A percentile compares a stretch with the other conserved stretches of the same genome.
phyloP scores from a whole-genome alignment of 169 alveolate species.

The Eimeria acervulina region DNA sequence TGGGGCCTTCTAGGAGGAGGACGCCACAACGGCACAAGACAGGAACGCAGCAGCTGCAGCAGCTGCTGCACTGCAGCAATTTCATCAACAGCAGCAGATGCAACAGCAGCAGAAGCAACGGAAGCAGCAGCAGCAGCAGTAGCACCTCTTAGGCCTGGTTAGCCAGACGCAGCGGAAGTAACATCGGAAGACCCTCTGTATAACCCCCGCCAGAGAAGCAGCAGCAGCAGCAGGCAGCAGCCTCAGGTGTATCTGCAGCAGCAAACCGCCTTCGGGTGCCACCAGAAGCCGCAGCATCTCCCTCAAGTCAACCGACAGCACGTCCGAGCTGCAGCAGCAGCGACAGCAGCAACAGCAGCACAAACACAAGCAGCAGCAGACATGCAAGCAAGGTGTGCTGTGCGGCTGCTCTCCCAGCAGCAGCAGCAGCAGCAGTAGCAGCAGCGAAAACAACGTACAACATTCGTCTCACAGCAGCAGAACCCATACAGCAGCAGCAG shows the following conservation, averaged over 20 bases:
- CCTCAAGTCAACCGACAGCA: neutral
- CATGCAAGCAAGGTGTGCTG: too few relatives aligned
- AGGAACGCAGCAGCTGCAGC: neutral
- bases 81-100: too few relatives aligned
- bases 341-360: neutral
- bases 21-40: neutral
- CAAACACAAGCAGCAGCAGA: too few relatives aligned
- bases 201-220: neutral
- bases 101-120: too few relatives aligned
- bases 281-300: neutral
- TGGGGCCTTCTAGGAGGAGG: neutral
- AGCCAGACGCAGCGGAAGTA: constrained; percentile 5
- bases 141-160: neutral
- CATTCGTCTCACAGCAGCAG: too few relatives aligned
- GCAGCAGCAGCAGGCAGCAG: too few relatives aligned
- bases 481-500: neutral
- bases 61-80: too few relatives aligned
- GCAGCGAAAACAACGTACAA: neutral
- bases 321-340: neutral
- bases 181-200: neutral
- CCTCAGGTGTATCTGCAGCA: too few relatives aligned
- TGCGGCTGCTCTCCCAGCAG: neutral
- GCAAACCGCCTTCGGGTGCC: constrained; percentile 1
- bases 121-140: too few relatives aligned
- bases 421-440: constrained; percentile 16